phyloP scores from a whole-genome alignment of 192 early-diverging fungal genomes.

The Umbelopsis sp. region DNA sequence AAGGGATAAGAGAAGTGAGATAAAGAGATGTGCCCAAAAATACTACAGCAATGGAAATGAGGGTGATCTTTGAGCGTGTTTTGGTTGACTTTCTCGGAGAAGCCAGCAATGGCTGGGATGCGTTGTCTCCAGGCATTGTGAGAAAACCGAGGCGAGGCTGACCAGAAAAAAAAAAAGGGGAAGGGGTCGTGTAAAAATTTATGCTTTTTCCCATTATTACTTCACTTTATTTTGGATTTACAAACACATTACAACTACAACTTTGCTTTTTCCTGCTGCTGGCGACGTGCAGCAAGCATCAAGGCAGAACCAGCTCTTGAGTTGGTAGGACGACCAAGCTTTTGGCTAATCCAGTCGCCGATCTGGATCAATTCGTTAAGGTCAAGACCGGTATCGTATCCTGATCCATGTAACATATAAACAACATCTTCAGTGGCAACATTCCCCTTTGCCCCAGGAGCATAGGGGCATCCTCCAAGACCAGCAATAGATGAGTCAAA shows the following conservation, averaged over 20 bases:
- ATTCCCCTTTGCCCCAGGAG: conserved; percentile 94
- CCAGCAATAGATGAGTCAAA: conserved; percentile 95
- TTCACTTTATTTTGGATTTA: not conserved
- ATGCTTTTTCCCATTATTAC: not conserved
- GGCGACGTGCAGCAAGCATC: conserved; percentile 22
- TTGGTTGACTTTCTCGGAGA: not conserved
- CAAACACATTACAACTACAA: not conserved
- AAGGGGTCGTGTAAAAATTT: not conserved
- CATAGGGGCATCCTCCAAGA: conserved; percentile 95
- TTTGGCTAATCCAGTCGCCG: conserved; percentile 89
- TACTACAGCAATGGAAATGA: conserved; percentile 4
- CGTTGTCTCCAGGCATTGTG: not conserved
- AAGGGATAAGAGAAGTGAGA: not conserved
- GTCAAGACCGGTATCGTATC: conserved; percentile 81
- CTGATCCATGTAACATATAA: conserved; percentile 86
- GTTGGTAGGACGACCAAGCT: conserved; percentile 70
- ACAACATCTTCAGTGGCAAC: conserved; percentile 97
- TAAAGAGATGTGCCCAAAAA: conserved; percentile 1
- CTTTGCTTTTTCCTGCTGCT: conserved; percentile 11
- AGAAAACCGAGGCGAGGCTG: not conserved
- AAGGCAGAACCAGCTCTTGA: conserved; percentile 57
- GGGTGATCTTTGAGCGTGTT: not conserved
- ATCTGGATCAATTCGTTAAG: conserved; percentile 68
- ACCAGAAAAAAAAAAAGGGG: not conserved
- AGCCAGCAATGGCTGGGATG: conserved; percentile 10